Evolutionary conservation across 257 asterid genomes (phyloP), one percentile per base, ranked within the genome.

Genomic region (Gardenia jasminoides): DNA sequence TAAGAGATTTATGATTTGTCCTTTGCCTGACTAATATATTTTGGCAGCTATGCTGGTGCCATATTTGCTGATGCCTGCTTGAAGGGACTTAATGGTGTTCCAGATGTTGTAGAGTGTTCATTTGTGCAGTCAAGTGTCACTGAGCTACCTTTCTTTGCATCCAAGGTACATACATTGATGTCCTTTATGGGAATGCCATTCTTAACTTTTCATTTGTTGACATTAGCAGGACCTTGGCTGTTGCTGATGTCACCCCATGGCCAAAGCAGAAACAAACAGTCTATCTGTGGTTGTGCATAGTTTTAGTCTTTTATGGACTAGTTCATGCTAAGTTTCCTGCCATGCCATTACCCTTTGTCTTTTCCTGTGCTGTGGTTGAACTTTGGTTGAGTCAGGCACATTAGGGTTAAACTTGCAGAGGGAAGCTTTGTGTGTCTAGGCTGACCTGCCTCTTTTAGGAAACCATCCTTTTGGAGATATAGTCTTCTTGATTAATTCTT

Each of bases 11-110:
- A 66, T 67, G 30, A 61, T 65, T 66, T 44, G 54, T 22, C 56
- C 70, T 48, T 77, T 8, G 22, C 62, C 77, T 67, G 67, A 70
- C 72, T 65, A 31, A 19, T 54, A 8, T 72, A 31, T 20, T 69
- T 10, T 1, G 84, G 85, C 92, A 92, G 97, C 76, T 94, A 91
- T 87, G 97, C 97, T 6, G 97, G 97, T n/a, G 97, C 98, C 54
- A 84, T 90, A 56, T 94, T 92, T 80, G 96, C 96, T 20, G 98
- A 94, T 91, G 97, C 98, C 76, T 92, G 97, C 88, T 83, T 93
- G 77, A 93, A 90, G 83, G 97, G 98, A 70, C 95, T 92, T 52
- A 94, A 94, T 82, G 97, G 97, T 28, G 97, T 91, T 69, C 97
- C 94, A 24, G 96, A 89, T 85, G 94, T 90, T 64, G 92, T 92